These are phyloP conservation scores for Biancaea sappan DNA, from an alignment of 306 rosid genomes.

Conservation along the genomic window DNA sequence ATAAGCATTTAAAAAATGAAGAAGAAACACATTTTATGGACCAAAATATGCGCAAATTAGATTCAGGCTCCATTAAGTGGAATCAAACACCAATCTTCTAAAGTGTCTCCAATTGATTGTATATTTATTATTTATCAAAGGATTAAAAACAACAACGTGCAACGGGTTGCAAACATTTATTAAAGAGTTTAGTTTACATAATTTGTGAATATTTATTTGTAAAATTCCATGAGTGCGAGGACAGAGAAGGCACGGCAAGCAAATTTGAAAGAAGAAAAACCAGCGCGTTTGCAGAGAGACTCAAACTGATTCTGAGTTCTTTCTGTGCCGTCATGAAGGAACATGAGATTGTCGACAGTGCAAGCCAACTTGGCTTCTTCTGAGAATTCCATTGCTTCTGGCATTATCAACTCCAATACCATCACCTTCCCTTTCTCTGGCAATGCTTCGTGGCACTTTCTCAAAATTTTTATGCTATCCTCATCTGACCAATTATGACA, in stretches of 20 bases:
- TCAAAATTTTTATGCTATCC: background rate
- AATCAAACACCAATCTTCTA: too few species aligned
- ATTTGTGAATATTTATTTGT: background rate
- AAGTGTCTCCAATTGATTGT: too few species aligned
- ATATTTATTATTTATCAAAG: too few species aligned
- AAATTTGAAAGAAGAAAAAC: background rate
- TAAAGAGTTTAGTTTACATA: too few species aligned
- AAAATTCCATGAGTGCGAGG: background rate
- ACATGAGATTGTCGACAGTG: background rate
- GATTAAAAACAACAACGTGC: too few species aligned
- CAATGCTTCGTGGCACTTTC: constrained; percentile 28
- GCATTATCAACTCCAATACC: constrained; percentile 9
- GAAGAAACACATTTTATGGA: too few species aligned
- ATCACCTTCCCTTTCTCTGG: constrained; percentile 41
- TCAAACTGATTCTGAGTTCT: background rate
- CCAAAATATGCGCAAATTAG: too few species aligned
- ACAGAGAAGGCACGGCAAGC: background rate
- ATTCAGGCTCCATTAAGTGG: too few species aligned
- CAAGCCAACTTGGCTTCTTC: background rate
- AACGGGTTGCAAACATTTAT: too few species aligned
- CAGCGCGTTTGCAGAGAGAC: background rate
- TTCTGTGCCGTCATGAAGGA: constrained; percentile 6
- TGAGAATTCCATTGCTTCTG: constrained; percentile 19
- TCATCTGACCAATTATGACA: constrained; percentile 27
- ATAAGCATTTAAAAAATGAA: too few species aligned